Conservation (phyloP, 2,329 filamentous ascomycete genomes). For the Bipolaris victoriae region DNA sequence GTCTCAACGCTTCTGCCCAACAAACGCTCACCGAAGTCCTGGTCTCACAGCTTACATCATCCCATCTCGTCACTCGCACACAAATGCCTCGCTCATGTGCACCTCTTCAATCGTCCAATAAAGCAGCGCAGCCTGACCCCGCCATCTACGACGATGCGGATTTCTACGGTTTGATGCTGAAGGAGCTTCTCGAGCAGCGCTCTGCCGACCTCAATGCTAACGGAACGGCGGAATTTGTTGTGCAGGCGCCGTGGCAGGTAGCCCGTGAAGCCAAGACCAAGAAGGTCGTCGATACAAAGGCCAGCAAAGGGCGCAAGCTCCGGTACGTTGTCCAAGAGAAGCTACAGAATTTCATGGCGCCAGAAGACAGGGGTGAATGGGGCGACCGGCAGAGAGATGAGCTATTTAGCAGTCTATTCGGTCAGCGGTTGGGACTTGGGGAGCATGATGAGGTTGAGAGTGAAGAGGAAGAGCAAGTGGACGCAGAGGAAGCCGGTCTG, state of each 20-base stretch:
- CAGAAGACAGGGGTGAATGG: conserved; percentile 82
- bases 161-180: conserved; percentile 92
- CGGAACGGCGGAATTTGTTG: conserved; percentile 56
- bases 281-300: conserved; percentile 87
- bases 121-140: conserved; percentile 29
- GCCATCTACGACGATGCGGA: conserved; percentile 89
- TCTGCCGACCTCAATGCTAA: conserved; percentile 64
- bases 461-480: conserved; percentile 44
- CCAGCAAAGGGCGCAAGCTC: conserved; percentile 93
- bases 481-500: conserved; percentile 47
- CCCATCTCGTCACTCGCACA: conserved; percentile 73
- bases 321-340: conserved; percentile 96
- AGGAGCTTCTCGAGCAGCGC: conserved; percentile 90
- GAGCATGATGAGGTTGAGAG: conserved; percentile 51
- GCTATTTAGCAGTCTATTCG: conserved; percentile 59
- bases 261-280: conserved; percentile 81
- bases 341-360: conserved; percentile 96
- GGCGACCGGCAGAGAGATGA: conserved; percentile 77
- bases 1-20: conserved; percentile 63
- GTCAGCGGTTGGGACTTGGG: conserved; percentile 52
- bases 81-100: conserved; percentile 77
- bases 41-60: conserved; percentile 70
- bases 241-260: conserved; percentile 63
- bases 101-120: conserved; percentile 65
- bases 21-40: conserved; percentile 72